Conservation (phyloP, 768 basidiomycete genomes). For the Russula emetica region DNA sequence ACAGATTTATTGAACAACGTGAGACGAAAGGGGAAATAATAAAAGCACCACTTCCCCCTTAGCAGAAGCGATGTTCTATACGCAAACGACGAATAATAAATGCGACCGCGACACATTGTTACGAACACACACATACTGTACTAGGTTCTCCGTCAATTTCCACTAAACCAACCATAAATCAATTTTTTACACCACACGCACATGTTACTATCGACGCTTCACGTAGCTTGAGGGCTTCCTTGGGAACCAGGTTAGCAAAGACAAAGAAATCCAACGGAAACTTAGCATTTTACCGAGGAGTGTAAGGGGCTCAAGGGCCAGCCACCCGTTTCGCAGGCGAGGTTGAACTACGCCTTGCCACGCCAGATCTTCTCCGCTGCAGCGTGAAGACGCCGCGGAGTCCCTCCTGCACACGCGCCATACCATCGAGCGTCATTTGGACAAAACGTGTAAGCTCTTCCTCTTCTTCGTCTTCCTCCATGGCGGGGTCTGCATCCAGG, state of each 20-base stretch:
- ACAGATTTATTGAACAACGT: not conserved
- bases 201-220: too few relatives aligned
- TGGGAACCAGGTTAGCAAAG: not conserved
- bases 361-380: slow-evolving; percentile 15
- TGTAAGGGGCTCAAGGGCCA: slow-evolving; percentile 10
- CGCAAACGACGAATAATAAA: not conserved
- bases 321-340: slow-evolving; percentile 1
- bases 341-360: not conserved
- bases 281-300: not conserved
- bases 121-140: slow-evolving; percentile 1
- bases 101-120: not conserved
- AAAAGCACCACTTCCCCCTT: not conserved
- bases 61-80: not conserved
- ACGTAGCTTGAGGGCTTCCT: not conserved
- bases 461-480: slow-evolving; percentile 21
- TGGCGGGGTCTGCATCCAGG: not conserved
- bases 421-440: slow-evolving; percentile 22
- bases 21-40: not conserved
- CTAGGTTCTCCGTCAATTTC: not conserved
- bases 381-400: slow-evolving; percentile 21
- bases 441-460: slow-evolving; percentile 20
- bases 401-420: slow-evolving; percentile 24
- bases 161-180: slow-evolving; percentile 10
- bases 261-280: not conserved
- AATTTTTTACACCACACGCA: not conserved